These are phyloP conservation scores for Hygrophoropsis aurantiaca DNA, from an alignment of 768 basidiomycete species.

Conservation along the genomic window DNA sequence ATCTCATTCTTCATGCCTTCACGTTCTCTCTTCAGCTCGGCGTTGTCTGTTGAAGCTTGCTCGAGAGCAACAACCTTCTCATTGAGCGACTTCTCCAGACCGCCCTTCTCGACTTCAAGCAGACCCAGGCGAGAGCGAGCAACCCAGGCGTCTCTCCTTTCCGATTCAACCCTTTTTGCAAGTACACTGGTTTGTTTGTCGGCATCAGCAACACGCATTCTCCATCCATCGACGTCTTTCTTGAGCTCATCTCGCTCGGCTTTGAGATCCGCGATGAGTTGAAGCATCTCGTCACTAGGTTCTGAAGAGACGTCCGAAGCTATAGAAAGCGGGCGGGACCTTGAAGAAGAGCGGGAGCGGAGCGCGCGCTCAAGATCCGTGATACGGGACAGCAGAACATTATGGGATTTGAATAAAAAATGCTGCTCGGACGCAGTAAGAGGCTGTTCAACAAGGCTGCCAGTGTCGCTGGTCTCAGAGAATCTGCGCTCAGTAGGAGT, in stretches of 20 bases:
- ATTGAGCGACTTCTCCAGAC: constrained; percentile 49
- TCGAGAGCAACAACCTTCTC: constrained; percentile 30
- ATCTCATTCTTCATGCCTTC: constrained; percentile 28
- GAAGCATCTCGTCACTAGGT: constrained; percentile 77
- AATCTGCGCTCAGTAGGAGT: constrained; percentile 60
- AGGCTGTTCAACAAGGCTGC: constrained; percentile 36
- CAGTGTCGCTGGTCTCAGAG: constrained; percentile 28
- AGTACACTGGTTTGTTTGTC: constrained; percentile 70
- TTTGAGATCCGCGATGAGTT: constrained; percentile 75
- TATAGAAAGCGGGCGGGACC: constrained; percentile 52
- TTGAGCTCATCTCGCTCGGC: constrained; percentile 87
- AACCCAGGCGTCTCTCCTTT: constrained; percentile 81
- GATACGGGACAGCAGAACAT: constrained; percentile 78
- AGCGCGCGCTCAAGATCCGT: constrained; percentile 74
- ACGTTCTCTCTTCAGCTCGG: constrained; percentile 23
- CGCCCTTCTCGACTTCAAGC: constrained; percentile 66
- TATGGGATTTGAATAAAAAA: constrained; percentile 85
- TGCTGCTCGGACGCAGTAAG: constrained; percentile 76
- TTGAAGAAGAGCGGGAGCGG: constrained; percentile 39
- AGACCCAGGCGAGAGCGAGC: constrained; percentile 71
- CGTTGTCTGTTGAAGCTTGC: constrained; percentile 26
- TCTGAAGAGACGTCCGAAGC: constrained; percentile 47
- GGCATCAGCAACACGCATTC: constrained; percentile 70
- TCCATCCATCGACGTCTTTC: constrained; percentile 87
- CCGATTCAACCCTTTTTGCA: constrained; percentile 68